Conservation (phyloP, 2,329 filamentous ascomycete genomes). For the Aspergillus sp. region DNA sequence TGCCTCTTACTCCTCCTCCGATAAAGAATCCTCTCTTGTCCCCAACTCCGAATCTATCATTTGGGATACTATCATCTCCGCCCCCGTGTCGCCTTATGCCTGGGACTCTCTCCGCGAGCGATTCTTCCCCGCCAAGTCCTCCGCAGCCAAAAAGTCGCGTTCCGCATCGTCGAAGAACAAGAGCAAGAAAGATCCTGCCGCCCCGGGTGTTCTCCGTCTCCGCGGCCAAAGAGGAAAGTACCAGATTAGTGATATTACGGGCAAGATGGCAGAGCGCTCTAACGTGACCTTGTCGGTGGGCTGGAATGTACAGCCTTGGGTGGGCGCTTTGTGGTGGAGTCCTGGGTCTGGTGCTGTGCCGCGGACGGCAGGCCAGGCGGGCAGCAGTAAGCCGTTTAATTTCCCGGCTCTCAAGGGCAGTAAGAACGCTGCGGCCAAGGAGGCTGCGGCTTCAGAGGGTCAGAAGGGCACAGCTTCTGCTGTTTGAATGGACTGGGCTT, state of each 20-base stretch:
- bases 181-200: conserved; percentile 7
- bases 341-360: conserved; percentile 45
- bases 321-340: conserved; percentile 83
- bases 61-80: conserved; percentile 92
- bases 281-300: conserved; percentile 77
- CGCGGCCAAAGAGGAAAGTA: conserved; percentile 91
- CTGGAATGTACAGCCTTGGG: conserved; percentile 98
- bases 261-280: conserved; percentile 67
- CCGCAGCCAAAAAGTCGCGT: conserved; percentile 1
- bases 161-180: conserved; percentile 15
- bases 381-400: conserved; percentile 48
- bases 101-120: conserved; percentile 32
- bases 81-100: conserved; percentile 43
- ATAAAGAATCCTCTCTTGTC: conserved; percentile 15
- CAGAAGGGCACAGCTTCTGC: background rate
- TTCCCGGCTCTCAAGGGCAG: conserved; percentile 54
- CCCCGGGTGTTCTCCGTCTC: conserved; percentile 64
- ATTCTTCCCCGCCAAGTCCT: conserved; percentile 24
- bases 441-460: conserved; percentile 4
- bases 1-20: conserved; percentile 58
- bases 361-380: conserved; percentile 49
- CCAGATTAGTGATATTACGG: conserved; percentile 86
- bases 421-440: conserved; percentile 9
- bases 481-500: conserved; percentile 4
- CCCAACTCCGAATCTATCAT: conserved; percentile 65